Evolutionary conservation across 2,329 filamentous ascomycete species (phyloP), one percentile per base, ranked within the genome.

Genomic region (Cladosporium sp.): DNA sequence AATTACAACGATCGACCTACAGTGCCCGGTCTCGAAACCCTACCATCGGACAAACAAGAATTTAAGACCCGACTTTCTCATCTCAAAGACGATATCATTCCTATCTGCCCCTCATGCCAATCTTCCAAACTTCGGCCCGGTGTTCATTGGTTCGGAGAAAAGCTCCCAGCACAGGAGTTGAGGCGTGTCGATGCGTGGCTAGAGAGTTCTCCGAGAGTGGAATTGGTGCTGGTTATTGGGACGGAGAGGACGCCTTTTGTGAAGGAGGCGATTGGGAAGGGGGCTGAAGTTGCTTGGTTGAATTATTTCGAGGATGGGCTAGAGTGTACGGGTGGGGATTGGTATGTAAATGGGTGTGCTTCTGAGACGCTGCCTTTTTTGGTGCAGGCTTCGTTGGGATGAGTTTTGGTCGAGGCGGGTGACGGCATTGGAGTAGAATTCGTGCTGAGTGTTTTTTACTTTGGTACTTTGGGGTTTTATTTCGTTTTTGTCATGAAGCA

Each of bases 211-310:
- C 19, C 35, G 19, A 16, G 15, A 15, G 19, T 38, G 15, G 35
- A 38, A 12, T 19, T 38, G 15, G 40, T 43, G 20, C 27, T 25
- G 12, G 40, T 43, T 25, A 25, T 43, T 43, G 40, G 22, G 22
- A 42, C 22, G 7, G 33, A 40, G 25, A 19, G 16, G 16, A 27
- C 49, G 11, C 35, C 35, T 12, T 38, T 27, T 9, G 22, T 27
- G 4, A 27, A 40, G 2, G 38, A 40, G 5, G 38, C 20, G 38
- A 40, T 40, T 2, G 38, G 13, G 2, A 40, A 40, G 20, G 38
- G 38, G 2, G 38, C 38, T 9, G 38, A 40, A 13, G 38, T 40
- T 40, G 38, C 38, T 40, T 40, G 38, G 38, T 19, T 40, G 38
- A 40, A 40, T 12, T 19, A 22, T 6, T 27, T 40, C 13, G 20